phyloP scores from a whole-genome alignment of 371 early-diverging fungal genomes.

The Mucor lusitanicus region DNA sequence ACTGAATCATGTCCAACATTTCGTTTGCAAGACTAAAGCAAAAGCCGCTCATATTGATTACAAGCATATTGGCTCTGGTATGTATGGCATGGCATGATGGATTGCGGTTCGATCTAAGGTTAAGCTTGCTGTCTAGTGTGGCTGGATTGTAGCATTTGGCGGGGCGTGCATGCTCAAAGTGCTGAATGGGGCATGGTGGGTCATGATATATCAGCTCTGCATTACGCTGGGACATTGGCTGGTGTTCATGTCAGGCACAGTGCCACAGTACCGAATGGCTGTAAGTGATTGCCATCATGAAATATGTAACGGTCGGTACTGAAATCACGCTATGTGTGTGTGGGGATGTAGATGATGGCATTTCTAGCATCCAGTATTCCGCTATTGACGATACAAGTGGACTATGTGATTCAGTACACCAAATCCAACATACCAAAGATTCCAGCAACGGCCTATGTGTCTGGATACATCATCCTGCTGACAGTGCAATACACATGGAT shows the following conservation, averaged over 20 bases:
- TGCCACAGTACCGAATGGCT: conserved; percentile 35
- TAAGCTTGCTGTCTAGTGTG: conserved; percentile 19
- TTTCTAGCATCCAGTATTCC: conserved; percentile 46
- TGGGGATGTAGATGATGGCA: conserved; percentile 28
- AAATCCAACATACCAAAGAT: conserved; percentile 20
- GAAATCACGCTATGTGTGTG: background rate
- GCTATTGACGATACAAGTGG: conserved; percentile 43
- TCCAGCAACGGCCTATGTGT: conserved; percentile 34
- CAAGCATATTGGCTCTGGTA: conserved; percentile 35
- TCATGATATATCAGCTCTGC: conserved; percentile 38
- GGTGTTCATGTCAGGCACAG: conserved; percentile 25
- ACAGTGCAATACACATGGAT: conserved; percentile 45
- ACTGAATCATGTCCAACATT: conserved; percentile 1
- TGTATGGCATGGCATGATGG: background rate
- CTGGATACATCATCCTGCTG: conserved; percentile 40
- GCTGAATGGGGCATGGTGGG: conserved; percentile 52
- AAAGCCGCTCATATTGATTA: conserved; percentile 30
- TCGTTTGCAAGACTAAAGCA: conserved; percentile 21
- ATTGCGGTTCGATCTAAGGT: background rate
- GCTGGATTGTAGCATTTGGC: conserved; percentile 37
- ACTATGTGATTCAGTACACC: conserved; percentile 40
- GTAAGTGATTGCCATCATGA: conserved; percentile 19
- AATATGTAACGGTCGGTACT: background rate
- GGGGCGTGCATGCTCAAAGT: conserved; percentile 40
- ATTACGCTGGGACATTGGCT: conserved; percentile 23